Conservation (phyloP, 306 rosid genomes). For the Herpetospermum pedunculosum region DNA sequence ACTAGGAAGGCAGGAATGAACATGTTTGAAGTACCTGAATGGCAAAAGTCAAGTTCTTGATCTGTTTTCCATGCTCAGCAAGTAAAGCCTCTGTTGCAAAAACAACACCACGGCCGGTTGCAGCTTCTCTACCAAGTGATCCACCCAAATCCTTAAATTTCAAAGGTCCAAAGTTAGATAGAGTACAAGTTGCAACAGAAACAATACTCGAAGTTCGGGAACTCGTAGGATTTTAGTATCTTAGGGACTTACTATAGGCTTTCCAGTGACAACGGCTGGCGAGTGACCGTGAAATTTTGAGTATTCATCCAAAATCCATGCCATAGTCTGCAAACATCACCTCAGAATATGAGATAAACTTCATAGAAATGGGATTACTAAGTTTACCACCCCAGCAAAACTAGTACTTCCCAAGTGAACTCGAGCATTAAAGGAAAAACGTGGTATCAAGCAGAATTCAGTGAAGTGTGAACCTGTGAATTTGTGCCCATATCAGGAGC, state of each 20-base stretch:
- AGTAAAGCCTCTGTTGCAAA: constrained; percentile 50
- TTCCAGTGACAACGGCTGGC: constrained; percentile 58
- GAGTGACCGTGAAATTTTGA: constrained; percentile 61
- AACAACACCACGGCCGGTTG: constrained; percentile 57
- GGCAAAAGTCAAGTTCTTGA: constrained; percentile 34
- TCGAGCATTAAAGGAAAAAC: background rate
- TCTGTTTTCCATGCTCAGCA: constrained; percentile 44
- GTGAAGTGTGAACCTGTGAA: constrained; percentile 30
- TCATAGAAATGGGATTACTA: background rate
- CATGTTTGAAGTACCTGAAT: constrained; percentile 29
- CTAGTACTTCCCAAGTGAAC: background rate
- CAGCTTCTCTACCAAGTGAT: constrained; percentile 57
- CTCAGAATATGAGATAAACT: background rate
- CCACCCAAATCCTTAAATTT: constrained; percentile 44
- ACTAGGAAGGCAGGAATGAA: background rate
- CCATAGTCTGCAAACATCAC: constrained; percentile 34
- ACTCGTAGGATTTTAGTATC: background rate
- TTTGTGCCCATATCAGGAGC: constrained; percentile 69
- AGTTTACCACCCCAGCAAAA: background rate
- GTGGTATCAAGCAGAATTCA: background rate
- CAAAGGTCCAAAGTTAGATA: background rate
- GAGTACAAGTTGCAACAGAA: no score
- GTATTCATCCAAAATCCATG: constrained; percentile 62
- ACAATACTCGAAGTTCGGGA: background rate
- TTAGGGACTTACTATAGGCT: constrained; percentile 36